Evolutionary conservation across 108 stramenopile genomes (phyloP).

Genomic region (Cyclostephanos invisitatus): DNA sequence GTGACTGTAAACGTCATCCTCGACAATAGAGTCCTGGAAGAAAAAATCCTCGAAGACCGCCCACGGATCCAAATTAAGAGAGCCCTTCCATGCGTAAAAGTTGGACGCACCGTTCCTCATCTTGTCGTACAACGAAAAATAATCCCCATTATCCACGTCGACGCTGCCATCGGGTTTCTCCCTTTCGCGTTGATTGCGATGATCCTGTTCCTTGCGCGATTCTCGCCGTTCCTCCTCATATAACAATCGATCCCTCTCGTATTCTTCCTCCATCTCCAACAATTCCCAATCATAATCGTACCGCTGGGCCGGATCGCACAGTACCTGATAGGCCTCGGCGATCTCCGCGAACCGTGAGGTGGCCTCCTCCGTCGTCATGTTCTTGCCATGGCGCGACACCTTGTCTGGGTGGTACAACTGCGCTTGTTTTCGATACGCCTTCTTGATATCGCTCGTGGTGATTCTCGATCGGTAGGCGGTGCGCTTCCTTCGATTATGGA

Average conservation of each 20-base stretch:
- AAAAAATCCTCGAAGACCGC: conserved; percentile 73
- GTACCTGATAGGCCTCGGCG: conserved; percentile 74
- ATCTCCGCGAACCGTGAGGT: conserved; percentile 70
- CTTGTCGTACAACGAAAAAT: conserved; percentile 40
- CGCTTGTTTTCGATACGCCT: conserved; percentile 76
- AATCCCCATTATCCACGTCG: background rate
- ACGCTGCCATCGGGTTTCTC: background rate
- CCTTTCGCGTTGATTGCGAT: conserved; percentile 16
- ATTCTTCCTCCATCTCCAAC: conserved; percentile 51
- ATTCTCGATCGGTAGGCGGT: conserved; percentile 43
- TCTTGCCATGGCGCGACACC: conserved; percentile 15
- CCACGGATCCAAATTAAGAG: conserved; percentile 64
- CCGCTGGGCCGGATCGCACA: conserved; percentile 51
- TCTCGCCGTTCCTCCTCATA: conserved; percentile 18
- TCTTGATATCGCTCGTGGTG: conserved; percentile 59
- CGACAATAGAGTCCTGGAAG: conserved; percentile 46
- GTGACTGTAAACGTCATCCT: background rate
- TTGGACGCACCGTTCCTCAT: conserved; percentile 39
- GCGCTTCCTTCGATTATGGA: conserved; percentile 40
- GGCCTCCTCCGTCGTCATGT: conserved; percentile 54
- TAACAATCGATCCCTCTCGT: conserved; percentile 35
- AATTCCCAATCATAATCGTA: conserved; percentile 71
- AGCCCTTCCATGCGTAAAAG: conserved; percentile 45
- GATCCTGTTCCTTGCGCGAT: conserved; percentile 5
- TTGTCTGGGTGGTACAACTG: conserved; percentile 81